Base-by-base conservation (phyloP, 805 yeast species). In the Suhomyces vadensis region DNA sequence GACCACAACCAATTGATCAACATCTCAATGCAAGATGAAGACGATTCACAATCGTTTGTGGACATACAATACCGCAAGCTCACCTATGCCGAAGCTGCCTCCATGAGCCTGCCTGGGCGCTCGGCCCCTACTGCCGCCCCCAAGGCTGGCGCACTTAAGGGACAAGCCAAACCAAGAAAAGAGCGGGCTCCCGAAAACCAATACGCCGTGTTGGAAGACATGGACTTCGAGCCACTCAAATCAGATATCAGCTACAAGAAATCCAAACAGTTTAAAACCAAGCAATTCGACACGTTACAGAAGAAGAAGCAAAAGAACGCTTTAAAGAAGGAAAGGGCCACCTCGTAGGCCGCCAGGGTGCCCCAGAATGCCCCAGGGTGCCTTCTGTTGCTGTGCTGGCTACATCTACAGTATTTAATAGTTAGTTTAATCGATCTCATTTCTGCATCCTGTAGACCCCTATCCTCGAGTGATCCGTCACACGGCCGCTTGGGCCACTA, bases 31-130 rank as follows among this genome's bases (percentile, higher is more conserved):
- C 57, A 56, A 25, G 63, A 61, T 22, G 43, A 35, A n/a, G 37
- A 21, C n/a, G 55, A 61, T 27, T 58, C 57, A 11, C 70, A 65
- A 22, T 65, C 56, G 35, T 60, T 70, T 42, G 64, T 71, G 17
- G 73, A 68, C 35, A 67, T 71, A 43, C 59, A 61, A 41, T 56
- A 50, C 49, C 61, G 61, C 35, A 61, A 63, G 41, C 58, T 71
- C 47, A 61, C 71, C n/a, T 71, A 71, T 46, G 77, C 77, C n/a
- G 75, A 71, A 50, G 77, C 61, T 22, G 74, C 75, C 4, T 53
- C 60, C 17, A 46, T 67, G 52, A 55, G 44, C 33, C 21, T 11
- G 47, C 49, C 24, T 45, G 50, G 37, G 29, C 41, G 31, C 36
- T 26, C 29, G 43, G 50, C 35, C 43, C 33, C 17, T 14, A 35